Evolutionary conservation across 2,329 filamentous ascomycete genomes (phyloP), one percentile per base, ranked within the genome.

Genomic region (Drechslerella dactyloides): DNA sequence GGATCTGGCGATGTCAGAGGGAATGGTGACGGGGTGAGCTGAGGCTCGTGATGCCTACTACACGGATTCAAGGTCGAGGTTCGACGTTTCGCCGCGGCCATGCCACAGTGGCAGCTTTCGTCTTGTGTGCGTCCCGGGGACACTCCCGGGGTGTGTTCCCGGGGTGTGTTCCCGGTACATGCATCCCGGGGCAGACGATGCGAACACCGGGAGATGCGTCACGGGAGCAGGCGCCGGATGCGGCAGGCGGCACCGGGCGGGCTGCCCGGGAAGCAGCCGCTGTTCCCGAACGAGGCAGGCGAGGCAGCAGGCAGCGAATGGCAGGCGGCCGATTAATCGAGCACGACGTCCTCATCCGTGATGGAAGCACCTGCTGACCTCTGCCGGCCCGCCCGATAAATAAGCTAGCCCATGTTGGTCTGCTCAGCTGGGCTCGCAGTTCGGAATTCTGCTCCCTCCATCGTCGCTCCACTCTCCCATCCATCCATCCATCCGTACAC

Each of bases 11-110:
- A 30, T 42, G 30, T 27, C 19, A 30, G 42, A 13, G 27, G 52
- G 35, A 44, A 33, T 46, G 19, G 35, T 27, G 40, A 66, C n/a
- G 21, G 30, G 46, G 33, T 35, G 54, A 52, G 30, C 24, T 23
- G 66, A 70, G 48, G 59, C 66, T 70, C 66, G 66, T 64, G 66
- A 64, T 70, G 54, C 21, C 54, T n/a, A n/a, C n/a, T n/a, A n/a
- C n/a, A n/a, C n/a, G n/a, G n/a, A n/a, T n/a, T n/a, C n/a, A n/a
- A n/a, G n/a, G 37, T 19, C 48, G n/a, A 27, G 44, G 8, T 10
- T 23, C n/a, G 42, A 24, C 21, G 30, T 17, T 50, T 40, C 23
- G 30, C 17, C 2, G n/a, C 27, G 21, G 23, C 50, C 54, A 33
- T 55, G 59, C 58, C 66, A 70, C 66, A 58, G 51, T 63, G 60